Conservation (phyloP, 225 moss, liverwort and hornwort species). For the Neckera pumila region DNA sequence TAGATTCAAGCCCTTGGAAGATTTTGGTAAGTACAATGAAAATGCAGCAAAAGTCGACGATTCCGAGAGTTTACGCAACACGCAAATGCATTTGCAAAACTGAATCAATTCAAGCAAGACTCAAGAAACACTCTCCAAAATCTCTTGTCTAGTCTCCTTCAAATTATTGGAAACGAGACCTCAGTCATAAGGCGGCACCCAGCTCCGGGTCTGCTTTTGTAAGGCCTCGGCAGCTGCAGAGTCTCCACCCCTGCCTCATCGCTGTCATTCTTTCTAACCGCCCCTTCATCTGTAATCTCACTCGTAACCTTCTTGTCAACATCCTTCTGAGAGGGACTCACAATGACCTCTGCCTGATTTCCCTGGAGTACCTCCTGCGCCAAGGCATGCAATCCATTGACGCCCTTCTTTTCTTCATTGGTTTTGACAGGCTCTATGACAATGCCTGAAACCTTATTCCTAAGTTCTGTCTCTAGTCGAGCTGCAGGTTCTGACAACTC, state of each 20-base stretch:
- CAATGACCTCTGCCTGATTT: background rate
- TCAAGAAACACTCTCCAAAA: background rate
- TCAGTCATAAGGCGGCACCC: constrained; percentile 72
- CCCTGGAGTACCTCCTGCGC: background rate
- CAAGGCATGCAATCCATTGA: constrained; percentile 4
- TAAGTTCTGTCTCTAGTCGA: background rate
- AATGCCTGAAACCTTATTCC: background rate
- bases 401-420: background rate
- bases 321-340: background rate
- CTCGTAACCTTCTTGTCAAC: background rate
- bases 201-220: constrained; percentile 38
- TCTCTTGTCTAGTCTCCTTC: background rate
- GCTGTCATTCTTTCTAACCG: constrained; percentile 4
- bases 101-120: background rate
- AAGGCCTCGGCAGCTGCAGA: constrained; percentile 46
- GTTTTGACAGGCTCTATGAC: background rate
- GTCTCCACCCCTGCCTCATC: constrained; percentile 2
- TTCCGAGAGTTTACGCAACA: background rate
- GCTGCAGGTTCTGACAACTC: background rate
- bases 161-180: constrained; percentile 17
- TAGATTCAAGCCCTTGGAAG: background rate
- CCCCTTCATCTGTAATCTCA: constrained; percentile 24
- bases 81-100: background rate
- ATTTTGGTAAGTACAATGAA: background rate
- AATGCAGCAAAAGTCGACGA: background rate